phyloP scores from a whole-genome alignment of 208 protist species.

The Phytomonas sp. region DNA sequence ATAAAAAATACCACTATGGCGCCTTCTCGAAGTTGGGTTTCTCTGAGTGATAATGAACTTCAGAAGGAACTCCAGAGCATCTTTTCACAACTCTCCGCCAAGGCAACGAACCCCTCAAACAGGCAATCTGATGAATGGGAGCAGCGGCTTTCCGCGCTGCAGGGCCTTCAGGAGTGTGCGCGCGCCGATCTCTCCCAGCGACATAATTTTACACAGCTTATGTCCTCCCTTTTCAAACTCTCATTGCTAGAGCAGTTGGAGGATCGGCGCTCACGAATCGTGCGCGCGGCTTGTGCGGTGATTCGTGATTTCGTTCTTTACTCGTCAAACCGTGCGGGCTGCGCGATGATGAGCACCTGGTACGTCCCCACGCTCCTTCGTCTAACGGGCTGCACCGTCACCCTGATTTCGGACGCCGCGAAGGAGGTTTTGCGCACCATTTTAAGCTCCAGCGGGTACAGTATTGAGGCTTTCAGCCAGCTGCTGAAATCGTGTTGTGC shows the following conservation, averaged over 20 bases:
- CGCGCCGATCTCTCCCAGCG: constrained; percentile 20
- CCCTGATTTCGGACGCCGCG: constrained; percentile 19
- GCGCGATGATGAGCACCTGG: constrained; percentile 27
- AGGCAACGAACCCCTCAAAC: background rate
- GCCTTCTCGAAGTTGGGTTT: constrained; percentile 1
- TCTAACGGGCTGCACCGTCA: constrained; percentile 24
- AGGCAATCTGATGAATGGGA: background rate
- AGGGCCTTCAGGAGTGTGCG: background rate
- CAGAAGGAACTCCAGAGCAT: constrained; percentile 20
- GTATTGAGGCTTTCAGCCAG: background rate
- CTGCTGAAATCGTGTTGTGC: background rate
- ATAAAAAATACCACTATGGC: constrained; percentile 9
- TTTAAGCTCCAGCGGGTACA: constrained; percentile 26
- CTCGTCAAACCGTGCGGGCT: constrained; percentile 5
- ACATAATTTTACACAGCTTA: constrained; percentile 22
- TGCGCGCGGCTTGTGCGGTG: constrained; percentile 13
- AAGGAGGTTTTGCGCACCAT: constrained; percentile 29
- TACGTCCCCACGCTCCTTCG: constrained; percentile 34
- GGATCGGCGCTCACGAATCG: constrained; percentile 25
- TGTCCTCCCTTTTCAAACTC: constrained; percentile 39
- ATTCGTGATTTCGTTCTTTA: constrained; percentile 6
- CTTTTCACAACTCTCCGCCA: constrained; percentile 18
- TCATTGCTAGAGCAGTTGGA: constrained; percentile 30
- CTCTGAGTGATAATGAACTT: constrained; percentile 15
- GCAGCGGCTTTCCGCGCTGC: background rate